A percentile compares a stretch with the other conserved stretches of the same genome.
Evolutionary conservation across 2,329 filamentous ascomycete species (phyloP).

Genomic region (Cytospora paraplurivora): DNA sequence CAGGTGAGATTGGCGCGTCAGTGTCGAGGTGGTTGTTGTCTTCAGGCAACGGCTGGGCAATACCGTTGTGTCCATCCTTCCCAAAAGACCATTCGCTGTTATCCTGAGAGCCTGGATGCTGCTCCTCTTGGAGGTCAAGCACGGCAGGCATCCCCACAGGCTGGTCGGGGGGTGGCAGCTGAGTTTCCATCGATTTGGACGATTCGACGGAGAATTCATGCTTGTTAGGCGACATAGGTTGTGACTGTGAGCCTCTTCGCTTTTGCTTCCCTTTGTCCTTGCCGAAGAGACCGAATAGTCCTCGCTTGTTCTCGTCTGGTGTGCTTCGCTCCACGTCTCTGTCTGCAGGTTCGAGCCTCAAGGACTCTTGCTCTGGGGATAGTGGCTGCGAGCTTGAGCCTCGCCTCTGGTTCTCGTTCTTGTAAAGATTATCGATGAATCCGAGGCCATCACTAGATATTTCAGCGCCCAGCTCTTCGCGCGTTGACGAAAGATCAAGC

Average conservation of each 20-base stretch:
- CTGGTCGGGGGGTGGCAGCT: not conserved
- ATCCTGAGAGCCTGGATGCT: slow-evolving; percentile 5
- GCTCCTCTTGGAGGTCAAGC: not conserved
- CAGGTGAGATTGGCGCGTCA: not conserved
- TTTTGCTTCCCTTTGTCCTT: slow-evolving; percentile 9
- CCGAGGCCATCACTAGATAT: not conserved
- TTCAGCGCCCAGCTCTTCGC: not conserved
- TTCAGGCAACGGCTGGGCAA: not conserved
- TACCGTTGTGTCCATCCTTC: not conserved
- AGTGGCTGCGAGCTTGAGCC: not conserved
- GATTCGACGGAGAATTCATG: not conserved
- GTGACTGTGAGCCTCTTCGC: slow-evolving; percentile 1
- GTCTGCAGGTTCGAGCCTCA: not conserved
- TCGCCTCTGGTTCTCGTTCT: slow-evolving; percentile 3
- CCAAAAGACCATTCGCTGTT: slow-evolving; percentile 1
- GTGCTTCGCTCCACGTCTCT: not conserved
- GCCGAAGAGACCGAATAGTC: not conserved
- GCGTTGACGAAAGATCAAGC: not conserved
- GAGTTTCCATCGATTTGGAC: not conserved
- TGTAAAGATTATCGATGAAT: not conserved
- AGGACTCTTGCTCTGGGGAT: not conserved
- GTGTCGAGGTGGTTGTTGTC: not conserved
- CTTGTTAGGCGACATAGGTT: slow-evolving; percentile 5
- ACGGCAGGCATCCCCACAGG: not conserved
- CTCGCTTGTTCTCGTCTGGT: slow-evolving; percentile 1